A percentile compares a stretch with the other conserved stretches of the same genome.
These are phyloP conservation scores for Neocucurbitaria cava DNA, from an alignment of 2,329 filamentous ascomycete genomes.

Conservation along the genomic window DNA sequence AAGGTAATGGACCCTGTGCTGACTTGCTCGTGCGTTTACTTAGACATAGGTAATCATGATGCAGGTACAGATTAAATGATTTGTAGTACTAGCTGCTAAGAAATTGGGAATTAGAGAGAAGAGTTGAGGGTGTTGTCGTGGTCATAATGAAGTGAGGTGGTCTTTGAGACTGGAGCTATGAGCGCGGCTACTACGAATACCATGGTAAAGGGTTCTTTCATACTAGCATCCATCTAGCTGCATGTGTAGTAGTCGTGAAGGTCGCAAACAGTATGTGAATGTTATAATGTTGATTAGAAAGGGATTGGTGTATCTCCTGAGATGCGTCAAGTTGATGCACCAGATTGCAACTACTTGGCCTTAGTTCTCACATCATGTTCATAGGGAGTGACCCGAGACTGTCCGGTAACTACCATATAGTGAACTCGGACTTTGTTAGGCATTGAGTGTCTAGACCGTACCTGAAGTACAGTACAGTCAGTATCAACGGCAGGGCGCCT, in stretches of 20 bases:
- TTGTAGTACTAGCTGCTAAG: background rate
- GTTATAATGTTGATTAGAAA: background rate
- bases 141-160: background rate
- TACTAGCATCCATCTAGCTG: background rate
- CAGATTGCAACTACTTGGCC: background rate
- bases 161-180: background rate
- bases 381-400: background rate
- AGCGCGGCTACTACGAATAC: background rate
- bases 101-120: background rate
- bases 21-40: background rate
- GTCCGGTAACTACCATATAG: background rate
- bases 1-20: background rate
- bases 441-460: background rate
- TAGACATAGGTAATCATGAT: background rate
- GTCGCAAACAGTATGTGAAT: background rate
- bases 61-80: background rate
- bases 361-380: background rate
- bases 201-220: background rate
- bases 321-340: background rate
- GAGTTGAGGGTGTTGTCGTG: background rate
- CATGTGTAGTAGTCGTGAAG: background rate
- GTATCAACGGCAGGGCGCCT: background rate
- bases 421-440: background rate
- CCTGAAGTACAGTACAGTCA: background rate
- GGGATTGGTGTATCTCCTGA: background rate